phyloP scores from a whole-genome alignment of 768 basidiomycete species.

The Serendipita indica region DNA sequence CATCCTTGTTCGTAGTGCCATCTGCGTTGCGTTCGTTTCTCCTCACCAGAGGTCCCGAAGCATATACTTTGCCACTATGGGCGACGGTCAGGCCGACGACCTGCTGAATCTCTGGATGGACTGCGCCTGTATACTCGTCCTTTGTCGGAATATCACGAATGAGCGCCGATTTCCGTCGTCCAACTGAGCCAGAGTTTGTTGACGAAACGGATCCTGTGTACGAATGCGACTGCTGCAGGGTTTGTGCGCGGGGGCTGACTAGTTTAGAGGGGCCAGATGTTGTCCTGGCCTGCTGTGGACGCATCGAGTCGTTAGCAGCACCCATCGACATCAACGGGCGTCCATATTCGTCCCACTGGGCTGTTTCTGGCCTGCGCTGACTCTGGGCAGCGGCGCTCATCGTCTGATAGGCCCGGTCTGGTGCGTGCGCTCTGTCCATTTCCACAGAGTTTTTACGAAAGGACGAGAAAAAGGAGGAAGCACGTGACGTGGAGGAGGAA shows the following conservation, averaged over 20 bases:
- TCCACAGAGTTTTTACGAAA: slow-evolving; percentile 4
- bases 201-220: too few species aligned
- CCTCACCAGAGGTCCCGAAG: slow-evolving; percentile 68
- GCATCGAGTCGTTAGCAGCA: neutral
- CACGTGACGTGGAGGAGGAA: neutral
- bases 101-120: slow-evolving; percentile 74
- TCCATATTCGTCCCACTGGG: neutral
- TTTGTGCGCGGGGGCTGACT: neutral
- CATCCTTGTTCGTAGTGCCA: slow-evolving; percentile 57
- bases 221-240: neutral
- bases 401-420: neutral
- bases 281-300: neutral
- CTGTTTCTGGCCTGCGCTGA: neutral
- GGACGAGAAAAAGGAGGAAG: slow-evolving; percentile 8
- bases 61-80: slow-evolving; percentile 76
- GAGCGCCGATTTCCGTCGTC: neutral
- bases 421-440: neutral
- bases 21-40: slow-evolving; percentile 64
- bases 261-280: neutral
- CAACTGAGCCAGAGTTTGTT: neutral
- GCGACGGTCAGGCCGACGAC: slow-evolving; percentile 58
- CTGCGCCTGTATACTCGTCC: neutral
- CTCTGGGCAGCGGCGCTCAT: neutral
- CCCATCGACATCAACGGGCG: neutral
- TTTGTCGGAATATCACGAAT: neutral